Evolutionary conservation across 1,284 basidiomycete species (phyloP).

Genomic region (Exobasidium rhododendri): DNA sequence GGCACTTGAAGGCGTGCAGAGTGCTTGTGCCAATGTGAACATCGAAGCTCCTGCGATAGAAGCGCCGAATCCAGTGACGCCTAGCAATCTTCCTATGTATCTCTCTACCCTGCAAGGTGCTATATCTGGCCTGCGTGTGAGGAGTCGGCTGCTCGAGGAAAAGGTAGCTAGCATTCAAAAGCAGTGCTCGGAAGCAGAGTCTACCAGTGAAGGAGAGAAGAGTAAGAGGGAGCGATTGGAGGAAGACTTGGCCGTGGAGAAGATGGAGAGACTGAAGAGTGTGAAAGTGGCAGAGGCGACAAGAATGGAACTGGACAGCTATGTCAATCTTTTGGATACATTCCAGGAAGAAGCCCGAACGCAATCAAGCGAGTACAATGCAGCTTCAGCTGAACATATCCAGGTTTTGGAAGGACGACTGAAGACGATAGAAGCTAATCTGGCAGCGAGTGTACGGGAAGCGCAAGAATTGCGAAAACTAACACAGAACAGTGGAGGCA

Average conservation of each 20-base stretch:
- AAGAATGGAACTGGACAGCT: slow-evolving; percentile 22
- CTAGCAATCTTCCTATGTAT: slow-evolving; percentile 28
- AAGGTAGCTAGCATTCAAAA: slow-evolving; percentile 25
- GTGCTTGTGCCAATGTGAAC: not conserved
- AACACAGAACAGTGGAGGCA: not conserved
- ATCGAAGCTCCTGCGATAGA: slow-evolving; percentile 9
- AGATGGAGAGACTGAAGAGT: not conserved
- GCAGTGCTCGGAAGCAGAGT: slow-evolving; percentile 31
- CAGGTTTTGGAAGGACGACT: slow-evolving; percentile 40
- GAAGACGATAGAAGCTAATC: slow-evolving; percentile 34
- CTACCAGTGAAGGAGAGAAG: slow-evolving; percentile 21
- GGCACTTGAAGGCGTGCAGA: not conserved
- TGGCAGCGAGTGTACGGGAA: not conserved
- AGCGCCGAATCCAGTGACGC: slow-evolving; percentile 21
- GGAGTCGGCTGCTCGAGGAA: slow-evolving; percentile 23
- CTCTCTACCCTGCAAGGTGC: slow-evolving; percentile 34
- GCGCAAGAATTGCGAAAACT: not conserved
- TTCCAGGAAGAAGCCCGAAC: slow-evolving; percentile 42
- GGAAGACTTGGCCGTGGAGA: slow-evolving; percentile 20
- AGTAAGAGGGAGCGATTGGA: slow-evolving; percentile 15
- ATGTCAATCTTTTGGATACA: slow-evolving; percentile 30
- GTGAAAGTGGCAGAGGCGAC: not conserved
- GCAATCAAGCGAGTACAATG: slow-evolving; percentile 31
- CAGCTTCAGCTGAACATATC: slow-evolving; percentile 45
- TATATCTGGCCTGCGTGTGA: slow-evolving; percentile 27